Evolutionary conservation across 768 basidiomycete genomes (phyloP), one percentile per base, ranked within the genome.

Genomic region (Russula ochroleuca): DNA sequence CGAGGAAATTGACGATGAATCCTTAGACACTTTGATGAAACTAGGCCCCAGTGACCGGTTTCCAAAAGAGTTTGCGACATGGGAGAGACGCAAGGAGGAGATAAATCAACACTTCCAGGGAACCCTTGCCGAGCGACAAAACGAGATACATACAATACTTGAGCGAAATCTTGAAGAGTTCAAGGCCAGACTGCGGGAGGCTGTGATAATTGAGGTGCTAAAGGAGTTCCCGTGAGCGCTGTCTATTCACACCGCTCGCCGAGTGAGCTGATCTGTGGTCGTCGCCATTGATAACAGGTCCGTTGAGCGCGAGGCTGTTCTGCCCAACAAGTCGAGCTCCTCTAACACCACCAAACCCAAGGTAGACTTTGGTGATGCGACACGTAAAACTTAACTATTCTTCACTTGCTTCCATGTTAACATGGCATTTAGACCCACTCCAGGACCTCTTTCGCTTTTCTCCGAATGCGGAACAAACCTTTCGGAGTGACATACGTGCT

Each of bases 161-260:
- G 53, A 38, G 19, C 19, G 31, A 31, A 35, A 19, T 14, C 51
- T 37, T 14, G 49, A 53, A 31, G 54, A 51, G 5, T 45, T 65
- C 6, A 54, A 23, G 17, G 33, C 7, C 11, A 19, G 49, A 15
- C 38, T 61, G 21, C 59, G 19, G 19, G 54, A 48, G 28, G 40
- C 40, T 23, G 64, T 65, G 17, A 23, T 61, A 1, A 11, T 25
- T 1, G 49, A 65, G 2, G 59, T 65, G 17, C 23, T 61, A 1
- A 65, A 40, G 7, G 23, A 15, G 14, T 65, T 61, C 19, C 59
- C 54, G 64, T 65, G 41, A 54, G 57, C 3, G 17, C n/a, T 15
- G 0, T 13, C 54, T 31, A 1, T 9, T 11, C 37, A 10, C 0
- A 15, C 3, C 8, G 1, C 8, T 28, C 4, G 4, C 6, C 1